Evolutionary conservation across 495 filamentous ascomycete species (phyloP).

Genomic region (Elasticomyces elasticus): DNA sequence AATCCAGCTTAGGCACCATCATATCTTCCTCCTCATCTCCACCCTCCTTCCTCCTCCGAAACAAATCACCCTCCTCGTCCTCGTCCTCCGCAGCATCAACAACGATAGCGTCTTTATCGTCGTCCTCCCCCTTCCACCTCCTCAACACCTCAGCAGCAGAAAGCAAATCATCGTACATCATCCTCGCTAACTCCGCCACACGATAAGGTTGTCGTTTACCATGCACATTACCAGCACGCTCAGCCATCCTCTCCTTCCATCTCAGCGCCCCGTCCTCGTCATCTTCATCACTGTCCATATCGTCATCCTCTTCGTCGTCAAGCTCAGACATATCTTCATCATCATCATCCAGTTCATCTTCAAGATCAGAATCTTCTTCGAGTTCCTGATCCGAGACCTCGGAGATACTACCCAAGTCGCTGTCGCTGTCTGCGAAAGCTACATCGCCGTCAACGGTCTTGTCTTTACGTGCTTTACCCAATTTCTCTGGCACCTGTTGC

Average conservation of each 20-base stretch:
- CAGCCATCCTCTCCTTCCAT: slow-evolving; percentile 82
- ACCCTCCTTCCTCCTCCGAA: slow-evolving; percentile 67
- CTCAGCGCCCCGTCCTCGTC: slow-evolving; percentile 40
- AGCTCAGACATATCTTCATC: slow-evolving; percentile 45
- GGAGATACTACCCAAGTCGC: slow-evolving; percentile 86
- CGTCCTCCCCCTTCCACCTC: slow-evolving; percentile 64
- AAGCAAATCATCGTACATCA: slow-evolving; percentile 80
- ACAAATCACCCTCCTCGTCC: slow-evolving; percentile 71
- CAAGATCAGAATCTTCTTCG: slow-evolving; percentile 50
- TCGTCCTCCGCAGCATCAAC: slow-evolving; percentile 48
- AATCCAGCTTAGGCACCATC: slow-evolving; percentile 66
- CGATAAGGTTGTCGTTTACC: slow-evolving; percentile 58
- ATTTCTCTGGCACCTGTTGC: slow-evolving; percentile 31
- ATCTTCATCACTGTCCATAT: not conserved
- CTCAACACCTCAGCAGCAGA: slow-evolving; percentile 62
- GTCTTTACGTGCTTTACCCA: slow-evolving; percentile 30
- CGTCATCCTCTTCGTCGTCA: slow-evolving; percentile 47
- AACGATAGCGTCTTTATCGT: slow-evolving; percentile 35
- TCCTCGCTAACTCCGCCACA: slow-evolving; percentile 64
- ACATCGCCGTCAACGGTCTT: slow-evolving; percentile 50
- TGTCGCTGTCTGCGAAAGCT: slow-evolving; percentile 92
- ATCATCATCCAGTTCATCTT: slow-evolving; percentile 43
- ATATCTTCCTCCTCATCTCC: slow-evolving; percentile 64
- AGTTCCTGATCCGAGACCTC: slow-evolving; percentile 51
- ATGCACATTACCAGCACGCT: slow-evolving; percentile 64